These are phyloP conservation scores for Luzula sylvatica DNA, from an alignment of 176 grass and related monocot genomes.

Conservation along the genomic window DNA sequence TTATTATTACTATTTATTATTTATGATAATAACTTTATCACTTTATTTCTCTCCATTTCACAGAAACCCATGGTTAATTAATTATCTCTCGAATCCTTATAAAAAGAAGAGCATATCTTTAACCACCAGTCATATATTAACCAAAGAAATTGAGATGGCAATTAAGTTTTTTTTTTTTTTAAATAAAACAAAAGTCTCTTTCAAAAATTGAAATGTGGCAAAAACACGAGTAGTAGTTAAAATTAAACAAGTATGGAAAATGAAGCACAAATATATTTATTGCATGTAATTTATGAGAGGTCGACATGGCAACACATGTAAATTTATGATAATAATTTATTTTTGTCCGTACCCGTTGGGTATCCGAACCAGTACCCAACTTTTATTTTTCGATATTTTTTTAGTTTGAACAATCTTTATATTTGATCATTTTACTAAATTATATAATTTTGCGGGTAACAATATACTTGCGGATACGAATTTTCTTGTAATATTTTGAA, in stretches of 20 bases:
- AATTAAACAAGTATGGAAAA: slow-evolving; percentile 1
- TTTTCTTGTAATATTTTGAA: no score
- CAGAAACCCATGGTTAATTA: slow-evolving; percentile 26
- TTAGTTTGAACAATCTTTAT: no score
- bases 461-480: no score
- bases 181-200: no score
- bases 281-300: slow-evolving; percentile 1
- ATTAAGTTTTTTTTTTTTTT: no score
- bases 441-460: no score
- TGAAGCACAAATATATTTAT: neutral
- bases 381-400: no score
- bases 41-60: slow-evolving; percentile 4
- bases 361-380: no score
- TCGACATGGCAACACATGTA: slow-evolving; percentile 8
- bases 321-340: no score
- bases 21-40: slow-evolving; percentile 7
- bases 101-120: slow-evolving; percentile 41
- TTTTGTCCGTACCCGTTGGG: no score
- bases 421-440: no score
- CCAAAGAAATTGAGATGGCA: neutral
- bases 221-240: neutral
- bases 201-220: neutral
- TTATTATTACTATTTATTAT: no score
- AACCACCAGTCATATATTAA: neutral
- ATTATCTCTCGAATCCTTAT: slow-evolving; percentile 37